phyloP scores from a whole-genome alignment of 2,329 filamentous ascomycete species.

The Cordyceps fumosorosea region DNA sequence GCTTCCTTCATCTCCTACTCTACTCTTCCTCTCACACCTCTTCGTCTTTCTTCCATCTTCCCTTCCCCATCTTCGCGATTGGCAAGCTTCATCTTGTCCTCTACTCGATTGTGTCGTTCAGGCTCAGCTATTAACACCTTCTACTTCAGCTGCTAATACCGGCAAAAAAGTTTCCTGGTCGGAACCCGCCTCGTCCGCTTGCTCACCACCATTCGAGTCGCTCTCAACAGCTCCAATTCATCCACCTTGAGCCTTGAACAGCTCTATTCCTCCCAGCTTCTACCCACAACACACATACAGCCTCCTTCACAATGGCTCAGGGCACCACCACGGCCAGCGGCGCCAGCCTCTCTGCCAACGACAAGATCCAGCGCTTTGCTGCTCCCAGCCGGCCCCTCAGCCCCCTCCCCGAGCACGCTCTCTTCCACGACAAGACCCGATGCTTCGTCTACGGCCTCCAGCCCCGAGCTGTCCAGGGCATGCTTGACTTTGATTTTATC shows the following conservation, averaged over 20 bases:
- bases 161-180: constrained; percentile 11
- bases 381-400: constrained; percentile 88
- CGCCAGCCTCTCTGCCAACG: constrained; percentile 70
- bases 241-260: constrained; percentile 10
- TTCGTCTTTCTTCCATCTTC: constrained; percentile 14
- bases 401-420: constrained; percentile 78
- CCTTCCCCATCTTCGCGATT: constrained; percentile 13
- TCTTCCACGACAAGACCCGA: constrained; percentile 99
- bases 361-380: constrained; percentile 96
- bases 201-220: constrained; percentile 9
- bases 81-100: constrained; percentile 7
- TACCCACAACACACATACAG: constrained; percentile 13
- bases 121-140: neutral
- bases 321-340: constrained; percentile 43
- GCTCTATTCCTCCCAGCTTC: constrained; percentile 13
- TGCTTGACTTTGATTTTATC: constrained; percentile 99
- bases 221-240: constrained; percentile 12
- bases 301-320: constrained; percentile 44
- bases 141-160: neutral
- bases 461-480: constrained; percentile 83
- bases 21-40: constrained; percentile 14
- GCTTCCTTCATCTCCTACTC: constrained; percentile 9
- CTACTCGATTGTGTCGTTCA: neutral
- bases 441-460: constrained; percentile 99
- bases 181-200: constrained; percentile 7